These are phyloP conservation scores for Mortierella polycephala DNA, from an alignment of 371 early-diverging fungal species.

Conservation along the genomic window DNA sequence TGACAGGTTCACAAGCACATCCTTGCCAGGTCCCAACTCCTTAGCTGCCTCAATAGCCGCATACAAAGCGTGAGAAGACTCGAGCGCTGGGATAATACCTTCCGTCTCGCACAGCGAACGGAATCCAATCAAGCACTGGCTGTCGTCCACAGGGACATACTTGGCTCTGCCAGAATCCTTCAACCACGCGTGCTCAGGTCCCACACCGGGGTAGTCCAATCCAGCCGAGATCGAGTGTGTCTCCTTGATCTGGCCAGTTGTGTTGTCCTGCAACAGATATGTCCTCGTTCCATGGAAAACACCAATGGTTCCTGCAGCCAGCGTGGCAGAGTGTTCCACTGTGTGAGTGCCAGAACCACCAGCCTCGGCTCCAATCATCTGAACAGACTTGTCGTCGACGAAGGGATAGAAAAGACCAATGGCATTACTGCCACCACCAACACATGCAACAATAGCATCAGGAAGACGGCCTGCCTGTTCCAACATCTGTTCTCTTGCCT, in stretches of 20 bases:
- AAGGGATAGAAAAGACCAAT: slow-evolving; percentile 98
- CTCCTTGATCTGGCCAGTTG: slow-evolving; percentile 92
- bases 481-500: slow-evolving; percentile 86
- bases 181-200: slow-evolving; percentile 95
- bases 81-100: slow-evolving; percentile 95
- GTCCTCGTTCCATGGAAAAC: slow-evolving; percentile 97
- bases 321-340: slow-evolving; percentile 89
- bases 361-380: slow-evolving; percentile 94
- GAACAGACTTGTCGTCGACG: slow-evolving; percentile 81
- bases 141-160: slow-evolving; percentile 87
- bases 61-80: slow-evolving; percentile 94
- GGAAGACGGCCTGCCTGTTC: slow-evolving; percentile 87
- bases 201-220: slow-evolving; percentile 97
- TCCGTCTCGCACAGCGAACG: slow-evolving; percentile 87
- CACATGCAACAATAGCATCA: slow-evolving; percentile 95
- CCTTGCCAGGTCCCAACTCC: slow-evolving; percentile 79
- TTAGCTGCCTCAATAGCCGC: slow-evolving; percentile 84
- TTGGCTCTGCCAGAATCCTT: slow-evolving; percentile 89
- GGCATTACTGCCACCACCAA: slow-evolving; percentile 96
- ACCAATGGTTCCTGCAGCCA: slow-evolving; percentile 89
- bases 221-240: slow-evolving; percentile 97
- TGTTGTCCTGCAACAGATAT: slow-evolving; percentile 90
- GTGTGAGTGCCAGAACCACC: slow-evolving; percentile 92
- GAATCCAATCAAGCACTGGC: slow-evolving; percentile 90
- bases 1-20: slow-evolving; percentile 90